Base-by-base conservation (phyloP, 805 yeast species). In the Metschnikowia vanudenii region DNA sequence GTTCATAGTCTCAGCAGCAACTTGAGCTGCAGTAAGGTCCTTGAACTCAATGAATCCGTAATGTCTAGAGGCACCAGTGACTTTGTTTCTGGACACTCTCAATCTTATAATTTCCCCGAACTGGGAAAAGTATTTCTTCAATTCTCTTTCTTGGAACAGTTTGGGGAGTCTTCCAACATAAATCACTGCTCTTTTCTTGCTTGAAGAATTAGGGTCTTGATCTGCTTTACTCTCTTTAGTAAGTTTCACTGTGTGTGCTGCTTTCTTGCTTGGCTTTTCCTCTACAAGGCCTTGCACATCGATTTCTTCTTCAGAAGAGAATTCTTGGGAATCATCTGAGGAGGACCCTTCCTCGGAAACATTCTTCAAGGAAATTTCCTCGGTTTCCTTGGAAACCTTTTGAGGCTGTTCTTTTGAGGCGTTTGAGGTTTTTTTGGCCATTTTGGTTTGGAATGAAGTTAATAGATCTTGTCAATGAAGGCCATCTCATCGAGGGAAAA, bases 1-100 rank as follows among this genome's bases (percentile, higher is more conserved):
- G 68, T 94, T 84, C 99, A 94, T 94, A 38, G 97, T 84, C 55
- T 94, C 98, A 51, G 86, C 87, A 3, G 97, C 99, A 51, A 90
- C 75, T 56, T 81, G 78, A 37, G 98, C 97, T 46, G 86, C 95
- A 39, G 83, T 88, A 32, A 65, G 62, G 45, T 81, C 75, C 35
- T 76, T 79, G 61, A 92, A 94, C 68, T 94, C 97, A 38, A 94
- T 72, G 65, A 88, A 92, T 6, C 90, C 98, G 65, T 82, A 92
- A 64, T 90, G 97, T 69, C 89, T 91, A 13, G 96, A 83, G 45
- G 83, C 81, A 38, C 98, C 98, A 5, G 96, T 84, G 61, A 84
- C 85, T 67, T 86, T 90, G 72, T 88, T 92, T 63, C 97, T 81
- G 37, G 96, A 88, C 43, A 94, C 68, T 56, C 91, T 82, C 46